Evolutionary conservation across 169 alveolate genomes (phyloP), one percentile per base, ranked within the genome.

Genomic region (Eimeria necatrix): DNA sequence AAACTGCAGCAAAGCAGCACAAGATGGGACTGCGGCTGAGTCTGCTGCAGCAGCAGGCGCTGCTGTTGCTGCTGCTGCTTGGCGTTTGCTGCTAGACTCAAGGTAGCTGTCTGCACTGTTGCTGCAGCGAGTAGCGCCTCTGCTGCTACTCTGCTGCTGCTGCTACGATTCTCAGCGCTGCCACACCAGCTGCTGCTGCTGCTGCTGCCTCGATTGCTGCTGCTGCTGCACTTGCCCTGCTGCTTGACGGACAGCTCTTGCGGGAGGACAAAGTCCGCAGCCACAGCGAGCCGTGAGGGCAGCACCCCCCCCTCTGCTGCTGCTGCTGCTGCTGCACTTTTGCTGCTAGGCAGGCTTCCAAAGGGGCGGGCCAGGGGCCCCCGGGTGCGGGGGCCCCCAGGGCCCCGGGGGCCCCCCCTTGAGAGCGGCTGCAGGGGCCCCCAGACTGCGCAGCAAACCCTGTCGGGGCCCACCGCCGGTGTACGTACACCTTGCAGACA

Each of bases 211-310:
- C 56, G 3, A 52, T 22, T 73, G 84, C 59, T 73, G 53, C 84
- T 73, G 53, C 70, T 51, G 88, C 70, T 49, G 88, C 68, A 51
- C 88, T 78, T 78, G 88, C 88, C 88, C 49, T 78, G 88, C 18
- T 78, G 70, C 68, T 78, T 78, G 48, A 78, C 68, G 24, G 61
- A 46, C 24, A 78, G 88, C 46, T 49, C 88, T 22, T 78, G 46
- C 4, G 88, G 70, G 46, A 78, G 59, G 52, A 78, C 68, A 20
- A 49, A 78, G 12, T 46, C 88, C 2, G 61, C 51, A 18, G 88
- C 68, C 10, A 78, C 70, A 16, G 48, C 48, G 18, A 78, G 88
- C 16, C 64, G 88, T 12, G 88, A 78, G 18, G 88, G 88, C 61
- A 78, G 88, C 88, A 78, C 88, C 5, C n/a, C 70, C 59, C 48